Percentiles rank a stretch among this genome's conserved stretches.
Evolutionary conservation across 2,329 filamentous ascomycete genomes (phyloP).

Genomic region (Penicillium psychrosexuale): DNA sequence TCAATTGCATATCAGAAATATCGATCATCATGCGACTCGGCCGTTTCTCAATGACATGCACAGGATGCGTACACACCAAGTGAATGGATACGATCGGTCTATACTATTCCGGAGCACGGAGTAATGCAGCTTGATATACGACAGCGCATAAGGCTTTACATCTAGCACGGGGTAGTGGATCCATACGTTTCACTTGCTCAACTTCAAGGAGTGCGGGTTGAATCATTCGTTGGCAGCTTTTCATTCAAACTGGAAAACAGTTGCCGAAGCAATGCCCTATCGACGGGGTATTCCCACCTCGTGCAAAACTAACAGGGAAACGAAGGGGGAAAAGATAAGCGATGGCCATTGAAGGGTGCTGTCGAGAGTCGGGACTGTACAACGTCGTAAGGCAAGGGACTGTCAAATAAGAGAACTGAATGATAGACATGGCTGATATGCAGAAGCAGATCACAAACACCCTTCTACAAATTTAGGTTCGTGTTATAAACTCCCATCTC

Average conservation of each 20-base stretch:
- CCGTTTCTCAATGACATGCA: conserved; percentile 19
- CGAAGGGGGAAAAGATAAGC: conserved; percentile 8
- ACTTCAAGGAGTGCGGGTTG: conserved; percentile 3
- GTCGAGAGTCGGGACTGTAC: conserved; percentile 11
- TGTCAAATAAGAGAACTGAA: conserved; percentile 12
- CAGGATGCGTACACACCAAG: conserved; percentile 1
- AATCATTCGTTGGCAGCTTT: conserved; percentile 1
- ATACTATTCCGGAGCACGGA: neutral
- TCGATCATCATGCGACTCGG: conserved; percentile 18
- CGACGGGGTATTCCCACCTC: conserved; percentile 9
- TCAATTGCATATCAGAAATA: neutral
- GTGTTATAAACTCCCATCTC: neutral
- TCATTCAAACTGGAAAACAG: conserved; percentile 1
- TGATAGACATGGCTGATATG: conserved; percentile 16
- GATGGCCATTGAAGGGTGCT: neutral
- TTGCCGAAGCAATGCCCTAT: conserved; percentile 11
- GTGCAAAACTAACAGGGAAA: conserved; percentile 3
- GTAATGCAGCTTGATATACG: neutral
- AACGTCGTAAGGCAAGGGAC: conserved; percentile 19
- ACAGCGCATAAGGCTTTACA: neutral
- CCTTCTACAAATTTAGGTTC: neutral
- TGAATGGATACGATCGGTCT: neutral
- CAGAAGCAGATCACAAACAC: conserved; percentile 18
- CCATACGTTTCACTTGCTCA: neutral
- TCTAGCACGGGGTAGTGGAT: neutral